Conservation (phyloP, 495 filamentous ascomycete species). For the Penicillium ucsense region DNA sequence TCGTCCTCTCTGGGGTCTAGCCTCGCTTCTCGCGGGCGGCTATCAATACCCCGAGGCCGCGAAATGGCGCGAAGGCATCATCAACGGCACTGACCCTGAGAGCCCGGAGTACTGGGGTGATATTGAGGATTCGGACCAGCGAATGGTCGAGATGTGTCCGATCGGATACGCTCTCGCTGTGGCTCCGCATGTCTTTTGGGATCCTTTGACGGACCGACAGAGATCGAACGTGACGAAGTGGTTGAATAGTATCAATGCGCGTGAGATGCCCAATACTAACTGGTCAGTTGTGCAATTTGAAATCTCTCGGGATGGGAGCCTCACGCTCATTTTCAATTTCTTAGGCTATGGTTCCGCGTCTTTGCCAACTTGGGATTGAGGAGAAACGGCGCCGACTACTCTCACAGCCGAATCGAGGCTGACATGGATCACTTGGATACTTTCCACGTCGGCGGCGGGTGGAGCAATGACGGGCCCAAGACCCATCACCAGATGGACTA, state of each 20-base stretch:
- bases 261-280: conserved; percentile 56
- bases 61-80: conserved; percentile 58
- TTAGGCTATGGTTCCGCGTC: conserved; percentile 41
- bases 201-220: conserved; percentile 47
- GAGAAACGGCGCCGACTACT: conserved; percentile 57
- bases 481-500: conserved; percentile 47
- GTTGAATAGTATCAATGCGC: conserved; percentile 65
- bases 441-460: conserved; percentile 64
- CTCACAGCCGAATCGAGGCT: conserved; percentile 53
- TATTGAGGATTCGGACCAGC: conserved; percentile 2
- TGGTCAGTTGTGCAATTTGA: conserved; percentile 19
- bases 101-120: conserved; percentile 49
- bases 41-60: conserved; percentile 50
- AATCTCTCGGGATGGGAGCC: too few species aligned
- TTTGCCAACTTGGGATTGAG: conserved; percentile 72
- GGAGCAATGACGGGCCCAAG: conserved; percentile 66
- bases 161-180: conserved; percentile 38
- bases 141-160: conserved; percentile 56
- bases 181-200: conserved; percentile 44
- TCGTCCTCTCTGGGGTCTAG: conserved; percentile 66
- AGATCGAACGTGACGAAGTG: conserved; percentile 52
- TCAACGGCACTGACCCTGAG: conserved; percentile 55
- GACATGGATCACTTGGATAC: conserved; percentile 71
- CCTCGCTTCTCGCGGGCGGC: conserved; percentile 55
- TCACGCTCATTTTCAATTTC: background rate